Percentiles rank a stretch among this genome's conserved stretches.
Conservation (phyloP, 495 filamentous ascomycete genomes). For the Penicillium bovifimosum region DNA sequence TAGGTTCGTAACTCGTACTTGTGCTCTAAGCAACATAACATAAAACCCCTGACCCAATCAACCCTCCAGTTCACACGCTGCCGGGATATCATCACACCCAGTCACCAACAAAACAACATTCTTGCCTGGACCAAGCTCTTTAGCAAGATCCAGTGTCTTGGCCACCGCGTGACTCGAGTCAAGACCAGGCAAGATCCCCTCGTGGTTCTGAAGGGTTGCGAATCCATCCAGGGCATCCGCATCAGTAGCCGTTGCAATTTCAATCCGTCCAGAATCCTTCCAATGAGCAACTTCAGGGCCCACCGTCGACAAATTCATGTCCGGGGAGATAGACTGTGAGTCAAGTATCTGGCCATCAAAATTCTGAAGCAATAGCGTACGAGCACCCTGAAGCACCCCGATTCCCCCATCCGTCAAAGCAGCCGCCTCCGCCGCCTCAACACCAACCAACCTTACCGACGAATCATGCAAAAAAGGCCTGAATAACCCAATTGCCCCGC, state of each 20-base stretch:
- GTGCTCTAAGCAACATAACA: background rate
- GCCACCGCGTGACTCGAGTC: constrained; percentile 32
- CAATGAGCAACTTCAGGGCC: constrained; percentile 33
- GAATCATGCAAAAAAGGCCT: constrained; percentile 23
- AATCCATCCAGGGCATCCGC: constrained; percentile 33
- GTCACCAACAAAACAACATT: constrained; percentile 34
- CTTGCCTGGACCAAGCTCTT: constrained; percentile 27
- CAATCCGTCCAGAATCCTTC: constrained; percentile 27
- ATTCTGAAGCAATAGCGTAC: constrained; percentile 30
- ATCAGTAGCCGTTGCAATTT: constrained; percentile 26
- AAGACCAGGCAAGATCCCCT: constrained; percentile 28
- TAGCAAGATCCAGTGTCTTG: constrained; percentile 22
- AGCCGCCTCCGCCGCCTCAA: constrained; percentile 25
- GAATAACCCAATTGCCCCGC: constrained; percentile 28
- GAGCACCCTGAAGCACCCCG: constrained; percentile 31
- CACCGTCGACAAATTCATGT: constrained; percentile 30
- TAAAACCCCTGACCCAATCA: constrained; percentile 10
- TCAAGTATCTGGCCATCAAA: constrained; percentile 29
- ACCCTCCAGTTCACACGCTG: background rate
- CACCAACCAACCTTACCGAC: constrained; percentile 19
- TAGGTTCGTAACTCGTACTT: background rate
- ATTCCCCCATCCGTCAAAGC: constrained; percentile 22
- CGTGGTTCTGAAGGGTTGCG: constrained; percentile 23
- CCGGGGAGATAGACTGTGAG: constrained; percentile 30
- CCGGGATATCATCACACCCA: constrained; percentile 23